These are phyloP conservation scores for Tephrocybe sp. DNA, from an alignment of 768 basidiomycete species.

Conservation along the genomic window DNA sequence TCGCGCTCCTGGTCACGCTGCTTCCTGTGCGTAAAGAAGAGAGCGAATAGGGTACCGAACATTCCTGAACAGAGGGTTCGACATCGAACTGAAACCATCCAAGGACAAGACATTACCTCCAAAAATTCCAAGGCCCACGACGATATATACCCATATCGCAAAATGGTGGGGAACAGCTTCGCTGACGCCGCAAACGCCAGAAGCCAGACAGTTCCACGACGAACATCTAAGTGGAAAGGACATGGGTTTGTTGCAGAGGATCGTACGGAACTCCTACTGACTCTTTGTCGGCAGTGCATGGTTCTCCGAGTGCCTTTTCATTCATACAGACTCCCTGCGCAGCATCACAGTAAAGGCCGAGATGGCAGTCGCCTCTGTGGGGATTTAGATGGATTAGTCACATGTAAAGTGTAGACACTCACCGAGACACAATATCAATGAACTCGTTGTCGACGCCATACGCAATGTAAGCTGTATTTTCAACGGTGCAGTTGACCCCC, in stretches of 20 bases:
- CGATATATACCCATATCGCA: conserved; percentile 65
- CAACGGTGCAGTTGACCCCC: conserved; percentile 61
- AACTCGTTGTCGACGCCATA: conserved; percentile 63
- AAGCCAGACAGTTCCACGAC: conserved; percentile 70
- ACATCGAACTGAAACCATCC: not conserved
- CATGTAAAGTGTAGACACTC: conserved; percentile 9
- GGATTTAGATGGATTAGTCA: not conserved
- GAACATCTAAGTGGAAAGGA: conserved; percentile 52
- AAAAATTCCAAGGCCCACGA: conserved; percentile 71
- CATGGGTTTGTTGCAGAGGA: not conserved
- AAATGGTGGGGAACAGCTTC: conserved; percentile 65
- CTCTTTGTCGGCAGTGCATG: conserved; percentile 58
- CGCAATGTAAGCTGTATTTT: conserved; percentile 79
- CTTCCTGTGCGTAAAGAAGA: conserved; percentile 72
- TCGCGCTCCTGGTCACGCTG: conserved; percentile 76
- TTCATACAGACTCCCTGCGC: conserved; percentile 54
- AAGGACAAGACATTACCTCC: conserved; percentile 49
- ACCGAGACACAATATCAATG: conserved; percentile 83
- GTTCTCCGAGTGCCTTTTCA: conserved; percentile 53
- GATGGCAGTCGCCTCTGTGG: conserved; percentile 66
- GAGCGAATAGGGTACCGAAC: conserved; percentile 62
- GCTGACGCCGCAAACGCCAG: conserved; percentile 60
- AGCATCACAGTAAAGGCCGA: conserved; percentile 78
- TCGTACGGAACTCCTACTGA: conserved; percentile 22
- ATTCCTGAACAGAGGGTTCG: conserved; percentile 53